Percentiles rank a stretch among this genome's conserved stretches.
Evolutionary conservation across 2,329 filamentous ascomycete species (phyloP).

Genomic region (Chrysoporthe austroafricana): DNA sequence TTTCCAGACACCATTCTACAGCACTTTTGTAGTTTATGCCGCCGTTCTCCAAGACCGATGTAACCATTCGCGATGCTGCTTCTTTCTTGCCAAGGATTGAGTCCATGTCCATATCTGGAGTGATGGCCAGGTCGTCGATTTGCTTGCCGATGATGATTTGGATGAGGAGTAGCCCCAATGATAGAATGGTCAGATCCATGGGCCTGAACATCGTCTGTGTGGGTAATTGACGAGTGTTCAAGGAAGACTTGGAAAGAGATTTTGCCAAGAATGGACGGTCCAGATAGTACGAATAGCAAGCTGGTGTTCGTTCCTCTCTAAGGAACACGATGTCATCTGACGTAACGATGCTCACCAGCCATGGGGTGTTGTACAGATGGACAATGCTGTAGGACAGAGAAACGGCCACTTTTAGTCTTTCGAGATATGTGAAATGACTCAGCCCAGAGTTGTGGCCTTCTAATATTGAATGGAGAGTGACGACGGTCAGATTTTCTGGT

Average conservation of each 20-base stretch:
- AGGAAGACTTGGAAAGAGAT: background rate
- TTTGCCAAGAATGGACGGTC: conserved; percentile 10
- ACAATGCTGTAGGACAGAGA: conserved; percentile 21
- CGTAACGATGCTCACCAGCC: conserved; percentile 23
- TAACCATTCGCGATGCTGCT: background rate
- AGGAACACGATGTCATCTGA: conserved; percentile 22
- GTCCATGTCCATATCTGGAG: conserved; percentile 1
- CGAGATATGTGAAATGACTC: conserved; percentile 8
- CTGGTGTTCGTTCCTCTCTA: background rate
- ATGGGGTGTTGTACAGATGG: conserved; percentile 27
- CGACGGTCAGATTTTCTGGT: background rate
- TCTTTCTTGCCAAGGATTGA: conserved; percentile 12
- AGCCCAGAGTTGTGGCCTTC: background rate
- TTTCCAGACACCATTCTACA: conserved; percentile 14
- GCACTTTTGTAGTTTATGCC: conserved; percentile 10
- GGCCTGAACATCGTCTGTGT: conserved; percentile 8
- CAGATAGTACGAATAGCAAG: background rate
- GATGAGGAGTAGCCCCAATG: conserved; percentile 11
- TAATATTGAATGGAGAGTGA: conserved; percentile 6
- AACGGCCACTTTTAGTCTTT: conserved; percentile 20
- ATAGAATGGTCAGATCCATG: conserved; percentile 13
- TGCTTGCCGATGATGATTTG: conserved; percentile 15
- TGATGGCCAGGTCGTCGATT: conserved; percentile 6
- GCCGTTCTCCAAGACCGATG: conserved; percentile 11
- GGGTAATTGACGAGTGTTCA: background rate